Evolutionary conservation across 129 eudicot species (phyloP).

Genomic region (Flaveria bidentis): DNA sequence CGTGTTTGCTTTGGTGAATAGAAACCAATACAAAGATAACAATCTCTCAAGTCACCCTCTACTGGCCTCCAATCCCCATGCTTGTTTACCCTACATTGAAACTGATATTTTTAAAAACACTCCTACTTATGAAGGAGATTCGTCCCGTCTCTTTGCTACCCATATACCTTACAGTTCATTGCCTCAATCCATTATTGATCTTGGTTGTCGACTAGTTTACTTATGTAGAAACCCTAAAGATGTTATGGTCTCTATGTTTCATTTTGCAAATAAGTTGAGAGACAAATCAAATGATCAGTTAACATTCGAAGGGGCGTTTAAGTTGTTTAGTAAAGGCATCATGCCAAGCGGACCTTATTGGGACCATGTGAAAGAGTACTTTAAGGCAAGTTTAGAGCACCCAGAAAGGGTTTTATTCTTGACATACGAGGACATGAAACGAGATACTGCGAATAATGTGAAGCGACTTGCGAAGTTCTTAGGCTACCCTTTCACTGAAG

Average conservation of each 20-base stretch:
- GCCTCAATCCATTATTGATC: not conserved
- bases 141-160: not conserved
- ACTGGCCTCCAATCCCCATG: too few relatives aligned
- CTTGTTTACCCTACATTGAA: too few relatives aligned
- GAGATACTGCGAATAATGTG: not conserved
- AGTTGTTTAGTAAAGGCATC: not conserved
- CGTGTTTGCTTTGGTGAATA: too few relatives aligned
- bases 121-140: too few relatives aligned
- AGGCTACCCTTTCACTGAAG: not conserved
- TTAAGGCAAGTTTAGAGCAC: not conserved
- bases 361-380: not conserved
- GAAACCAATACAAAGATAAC: too few relatives aligned
- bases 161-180: not conserved
- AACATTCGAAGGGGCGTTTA: not conserved
- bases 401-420: not conserved
- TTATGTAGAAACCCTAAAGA: not conserved
- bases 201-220: not conserved
- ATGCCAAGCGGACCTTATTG: not conserved
- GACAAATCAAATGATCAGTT: not conserved
- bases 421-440: not conserved
- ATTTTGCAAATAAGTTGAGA: not conserved
- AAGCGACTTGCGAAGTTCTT: not conserved
- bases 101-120: too few relatives aligned
- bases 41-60: too few relatives aligned
- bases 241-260: not conserved